Percentiles rank a stretch among this genome's conserved stretches.
phyloP scores from a whole-genome alignment of 495 filamentous ascomycete species.

The Talaromyces proteolyticus region DNA sequence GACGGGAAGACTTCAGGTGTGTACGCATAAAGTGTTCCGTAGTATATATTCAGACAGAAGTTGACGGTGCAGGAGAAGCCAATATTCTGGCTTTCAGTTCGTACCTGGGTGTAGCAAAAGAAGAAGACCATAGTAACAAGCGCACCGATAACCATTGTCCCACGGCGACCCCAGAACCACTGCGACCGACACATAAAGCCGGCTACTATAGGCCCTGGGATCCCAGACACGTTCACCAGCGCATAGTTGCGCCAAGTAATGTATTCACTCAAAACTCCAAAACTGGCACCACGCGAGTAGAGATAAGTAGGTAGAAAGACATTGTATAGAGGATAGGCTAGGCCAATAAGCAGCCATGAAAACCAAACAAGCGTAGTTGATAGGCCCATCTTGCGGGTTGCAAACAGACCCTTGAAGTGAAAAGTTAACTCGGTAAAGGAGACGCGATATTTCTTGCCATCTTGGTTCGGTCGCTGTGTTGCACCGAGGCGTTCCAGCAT shows the following conservation, averaged over 20 bases:
- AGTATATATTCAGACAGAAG: constrained; percentile 67
- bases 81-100: constrained; percentile 51
- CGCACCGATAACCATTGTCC: constrained; percentile 62
- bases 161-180: constrained; percentile 50
- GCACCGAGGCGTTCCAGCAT: constrained; percentile 31
- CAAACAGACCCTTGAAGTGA: constrained; percentile 60
- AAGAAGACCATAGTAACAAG: constrained; percentile 60
- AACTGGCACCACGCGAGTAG: constrained; percentile 35
- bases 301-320: constrained; percentile 56
- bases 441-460: constrained; percentile 29
- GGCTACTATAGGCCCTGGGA: constrained; percentile 60
- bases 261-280: constrained; percentile 40
- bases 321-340: constrained; percentile 65
- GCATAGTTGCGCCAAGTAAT: constrained; percentile 69
- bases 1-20: constrained; percentile 53
- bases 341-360: constrained; percentile 63
- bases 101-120: constrained; percentile 62
- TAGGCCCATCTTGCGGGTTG: constrained; percentile 51
- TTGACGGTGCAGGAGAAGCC: constrained; percentile 61
- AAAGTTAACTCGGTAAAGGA: constrained; percentile 43
- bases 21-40: constrained; percentile 64
- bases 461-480: constrained; percentile 18
- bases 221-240: constrained; percentile 56
- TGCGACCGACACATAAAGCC: constrained; percentile 55
- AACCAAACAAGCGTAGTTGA: constrained; percentile 63